Evolutionary conservation across 1,284 basidiomycete genomes (phyloP), one percentile per base, ranked within the genome.

Genomic region (Xerocomus amazonicus): DNA sequence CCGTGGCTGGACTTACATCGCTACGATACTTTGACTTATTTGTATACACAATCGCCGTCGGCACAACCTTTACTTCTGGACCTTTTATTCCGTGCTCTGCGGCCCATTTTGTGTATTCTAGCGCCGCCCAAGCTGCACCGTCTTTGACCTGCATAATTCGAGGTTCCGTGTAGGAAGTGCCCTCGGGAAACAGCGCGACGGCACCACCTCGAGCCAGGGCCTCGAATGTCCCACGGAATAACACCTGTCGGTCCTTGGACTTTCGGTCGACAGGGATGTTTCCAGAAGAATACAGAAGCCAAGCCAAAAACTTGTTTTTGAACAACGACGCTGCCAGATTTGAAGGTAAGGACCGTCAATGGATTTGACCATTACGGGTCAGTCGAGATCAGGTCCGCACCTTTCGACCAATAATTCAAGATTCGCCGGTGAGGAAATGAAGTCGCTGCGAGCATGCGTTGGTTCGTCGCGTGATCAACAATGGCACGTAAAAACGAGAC

Each of bases 251-350:
- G 72, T 96, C 90, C 72, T 91, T 94, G 56, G 78, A 90, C 72
- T 91, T 92, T 50, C 95, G 82, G 69, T 97, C 94, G 37, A 98
- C 95, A 31, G 94, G 93, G 56, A 98, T 95, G 68, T 97, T 97
- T 16, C 96, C 93, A 5, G 93, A 88, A 53, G 89, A 89, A 48
- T 81, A 79, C n/a, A 98, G 76, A 51, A 97, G 78, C 55, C 80
- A 85, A 27, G 79, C 76, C 45, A 87, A 75, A 14, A 83, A 68
- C 3, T 89, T 90, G 67, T 94, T 86, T 26, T 73, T 79, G 69
- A 96, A 97, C 50, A 97, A 73, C 35, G 77, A 77, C 6, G 83
- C 82, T 87, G 50, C 48, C 55, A 52, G 29, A 59, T 66, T 65
- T 44, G 50, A 60, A 50, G 12, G 29, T 31, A 6, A 8, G 9